These are phyloP conservation scores for Microthyrium microscopicum DNA, from an alignment of 2,329 filamentous ascomycete species.

Conservation along the genomic window DNA sequence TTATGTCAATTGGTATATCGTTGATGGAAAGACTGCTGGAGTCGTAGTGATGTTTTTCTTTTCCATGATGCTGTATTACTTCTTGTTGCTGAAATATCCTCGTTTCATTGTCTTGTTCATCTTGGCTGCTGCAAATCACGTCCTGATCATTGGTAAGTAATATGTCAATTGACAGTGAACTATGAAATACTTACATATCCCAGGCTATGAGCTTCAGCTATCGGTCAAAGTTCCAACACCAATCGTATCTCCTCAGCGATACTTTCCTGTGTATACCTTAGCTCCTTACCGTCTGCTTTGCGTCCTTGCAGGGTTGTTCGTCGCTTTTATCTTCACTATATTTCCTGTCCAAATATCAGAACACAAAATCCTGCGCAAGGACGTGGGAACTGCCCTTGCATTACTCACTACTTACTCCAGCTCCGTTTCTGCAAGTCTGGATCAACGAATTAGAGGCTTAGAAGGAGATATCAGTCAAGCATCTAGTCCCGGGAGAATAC, in stretches of 20 bases:
- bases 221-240: neutral
- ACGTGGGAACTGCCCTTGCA: neutral
- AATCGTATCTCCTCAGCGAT: neutral
- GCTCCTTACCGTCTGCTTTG: constrained; percentile 2
- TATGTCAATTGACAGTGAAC: neutral
- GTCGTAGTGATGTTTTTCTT: neutral
- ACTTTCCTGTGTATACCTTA: neutral
- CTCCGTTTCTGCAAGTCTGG: neutral
- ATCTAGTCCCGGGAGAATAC: neutral
- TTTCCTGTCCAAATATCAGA: constrained; percentile 3
- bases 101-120: neutral
- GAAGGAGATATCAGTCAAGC: neutral
- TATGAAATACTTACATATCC: too few relatives aligned
- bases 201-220: constrained; percentile 3
- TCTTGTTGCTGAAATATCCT: neutral
- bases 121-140: neutral
- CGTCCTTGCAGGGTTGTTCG: constrained; percentile 2
- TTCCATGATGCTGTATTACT: neutral
- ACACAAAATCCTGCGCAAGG: neutral
- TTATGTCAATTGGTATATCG: constrained; percentile 3
- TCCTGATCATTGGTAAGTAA: constrained; percentile 3
- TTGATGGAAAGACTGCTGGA: neutral
- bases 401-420: neutral
- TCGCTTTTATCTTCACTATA: neutral
- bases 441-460: neutral